Percentiles rank a stretch among this genome's conserved stretches.
These are phyloP conservation scores for Tetrahymena borealis DNA, from an alignment of 73 alveolate genomes.

Conservation along the genomic window DNA sequence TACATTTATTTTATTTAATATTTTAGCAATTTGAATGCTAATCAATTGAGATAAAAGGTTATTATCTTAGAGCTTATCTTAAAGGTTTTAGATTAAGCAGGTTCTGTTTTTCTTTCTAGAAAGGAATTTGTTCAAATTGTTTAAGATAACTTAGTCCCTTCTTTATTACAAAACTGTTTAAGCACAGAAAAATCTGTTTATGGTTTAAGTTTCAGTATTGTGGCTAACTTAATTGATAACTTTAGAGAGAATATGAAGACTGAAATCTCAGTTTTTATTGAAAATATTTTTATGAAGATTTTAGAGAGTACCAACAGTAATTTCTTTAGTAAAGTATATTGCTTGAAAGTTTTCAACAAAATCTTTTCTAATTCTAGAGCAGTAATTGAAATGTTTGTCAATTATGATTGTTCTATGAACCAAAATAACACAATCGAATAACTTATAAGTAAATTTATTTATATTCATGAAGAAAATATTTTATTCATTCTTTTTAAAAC, in stretches of 20 bases:
- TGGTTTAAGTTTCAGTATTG: slow-evolving; percentile 71
- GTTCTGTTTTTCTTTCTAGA: slow-evolving; percentile 61
- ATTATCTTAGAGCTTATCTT: slow-evolving; percentile 84
- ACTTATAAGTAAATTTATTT: not conserved
- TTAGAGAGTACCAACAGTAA: slow-evolving; percentile 82
- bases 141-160: slow-evolving; percentile 79
- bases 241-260: slow-evolving; percentile 80
- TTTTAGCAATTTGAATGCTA: not conserved
- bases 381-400: slow-evolving; percentile 83
- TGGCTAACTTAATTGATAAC: slow-evolving; percentile 73
- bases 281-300: slow-evolving; percentile 81
- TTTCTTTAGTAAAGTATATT: slow-evolving; percentile 71
- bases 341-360: slow-evolving; percentile 79
- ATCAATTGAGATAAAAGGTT: slow-evolving; percentile 58
- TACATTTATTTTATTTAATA: too few relatives aligned
- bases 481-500: slow-evolving; percentile 62
- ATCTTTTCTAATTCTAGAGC: slow-evolving; percentile 61
- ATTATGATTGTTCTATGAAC: slow-evolving; percentile 71
- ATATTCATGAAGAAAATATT: not conserved
- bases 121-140: slow-evolving; percentile 72
- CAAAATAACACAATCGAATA: slow-evolving; percentile 10
- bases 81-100: slow-evolving; percentile 82
- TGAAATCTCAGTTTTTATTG: slow-evolving; percentile 79
- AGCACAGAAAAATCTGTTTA: slow-evolving; percentile 77
- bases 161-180: slow-evolving; percentile 77